phyloP scores from a whole-genome alignment of 495 filamentous ascomycete genomes.

The Terfezia claveryi region DNA sequence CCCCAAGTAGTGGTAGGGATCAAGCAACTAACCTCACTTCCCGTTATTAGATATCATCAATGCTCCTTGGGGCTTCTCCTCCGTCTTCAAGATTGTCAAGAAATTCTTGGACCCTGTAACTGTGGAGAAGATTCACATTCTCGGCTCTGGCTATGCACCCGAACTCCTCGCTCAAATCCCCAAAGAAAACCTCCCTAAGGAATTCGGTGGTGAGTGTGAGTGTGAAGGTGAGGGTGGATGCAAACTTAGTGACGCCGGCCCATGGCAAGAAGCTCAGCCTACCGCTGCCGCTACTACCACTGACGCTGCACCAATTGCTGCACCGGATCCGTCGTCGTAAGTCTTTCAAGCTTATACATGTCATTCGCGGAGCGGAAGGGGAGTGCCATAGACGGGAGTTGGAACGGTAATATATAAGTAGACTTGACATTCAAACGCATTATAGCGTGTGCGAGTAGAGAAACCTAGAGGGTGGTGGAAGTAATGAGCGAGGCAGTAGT shows the following conservation, averaged over 20 bases:
- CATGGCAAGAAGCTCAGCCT: constrained; percentile 65
- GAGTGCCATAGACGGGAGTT: too few species aligned
- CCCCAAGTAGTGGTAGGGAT: too few species aligned
- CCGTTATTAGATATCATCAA: constrained; percentile 70
- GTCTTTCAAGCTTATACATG: too few species aligned
- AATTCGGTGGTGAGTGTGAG: constrained; percentile 65
- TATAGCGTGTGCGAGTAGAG: too few species aligned
- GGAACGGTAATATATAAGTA: too few species aligned
- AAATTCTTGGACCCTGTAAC: constrained; percentile 89
- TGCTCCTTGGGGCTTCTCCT: constrained; percentile 79
- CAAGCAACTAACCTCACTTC: neutral
- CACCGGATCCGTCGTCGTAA: neutral
- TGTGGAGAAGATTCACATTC: constrained; percentile 75
- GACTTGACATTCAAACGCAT: too few species aligned
- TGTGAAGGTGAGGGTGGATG: constrained; percentile 68
- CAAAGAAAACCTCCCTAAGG: constrained; percentile 66
- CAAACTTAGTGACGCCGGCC: constrained; percentile 66
- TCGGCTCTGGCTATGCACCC: constrained; percentile 58
- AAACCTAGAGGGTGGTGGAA: too few species aligned
- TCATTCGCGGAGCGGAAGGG: too few species aligned
- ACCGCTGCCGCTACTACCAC: constrained; percentile 4
- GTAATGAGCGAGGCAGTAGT: too few species aligned
- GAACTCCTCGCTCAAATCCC: constrained; percentile 72
- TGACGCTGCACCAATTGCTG: constrained; percentile 2
- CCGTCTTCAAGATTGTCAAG: constrained; percentile 67